Evolutionary conservation across 495 filamentous ascomycete genomes (phyloP), one percentile per base, ranked within the genome.

Genomic region (Tuber aestivum): DNA sequence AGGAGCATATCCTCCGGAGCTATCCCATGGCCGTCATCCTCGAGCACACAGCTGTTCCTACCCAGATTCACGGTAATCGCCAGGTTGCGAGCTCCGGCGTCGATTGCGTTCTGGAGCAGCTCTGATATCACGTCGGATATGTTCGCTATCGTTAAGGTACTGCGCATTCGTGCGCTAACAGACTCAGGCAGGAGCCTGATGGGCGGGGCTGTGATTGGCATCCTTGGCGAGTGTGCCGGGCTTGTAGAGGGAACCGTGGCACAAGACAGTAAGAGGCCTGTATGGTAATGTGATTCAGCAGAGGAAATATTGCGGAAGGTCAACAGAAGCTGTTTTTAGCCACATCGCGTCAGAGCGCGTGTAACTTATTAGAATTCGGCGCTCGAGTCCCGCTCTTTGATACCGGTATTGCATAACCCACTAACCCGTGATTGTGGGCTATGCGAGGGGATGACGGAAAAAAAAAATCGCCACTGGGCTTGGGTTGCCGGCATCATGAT

Each of bases 21-120:
- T 72, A 99, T 96, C 0, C 95, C 95, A 71, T 87, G 70, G 2
- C 95, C 95, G 85, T 98, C 88, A 83, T 99, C 95, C 83, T 97
- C 94, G 23, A 98, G 89, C 0, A 89, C 87, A 83, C 94, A 97
- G 73, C 89, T 89, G 20, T 95, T 95, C 23, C 92, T 90, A 44
- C 83, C 80, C 76, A 93, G 93, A 83, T 98, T 92, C 23, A 97
- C 87, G 23, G 86, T 88, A 77, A 97, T 85, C 41, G 88, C 88
- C 70, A 97, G 84, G 74, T 89, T 92, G 50, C 86, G 89, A 27
- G 95, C 90, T 35, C 86, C 84, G 32, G 94, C 93, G 85, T 99
- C 95, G 35, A 99, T 87, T 1, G 93, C 89, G 84, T 99, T 99
- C 80, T 92, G 89, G 12, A 95, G 77, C n/a, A 99, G 86, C 71